These are phyloP conservation scores for Globisporangium orthogonon DNA, from an alignment of 352 stramenopile genomes.

Conservation along the genomic window DNA sequence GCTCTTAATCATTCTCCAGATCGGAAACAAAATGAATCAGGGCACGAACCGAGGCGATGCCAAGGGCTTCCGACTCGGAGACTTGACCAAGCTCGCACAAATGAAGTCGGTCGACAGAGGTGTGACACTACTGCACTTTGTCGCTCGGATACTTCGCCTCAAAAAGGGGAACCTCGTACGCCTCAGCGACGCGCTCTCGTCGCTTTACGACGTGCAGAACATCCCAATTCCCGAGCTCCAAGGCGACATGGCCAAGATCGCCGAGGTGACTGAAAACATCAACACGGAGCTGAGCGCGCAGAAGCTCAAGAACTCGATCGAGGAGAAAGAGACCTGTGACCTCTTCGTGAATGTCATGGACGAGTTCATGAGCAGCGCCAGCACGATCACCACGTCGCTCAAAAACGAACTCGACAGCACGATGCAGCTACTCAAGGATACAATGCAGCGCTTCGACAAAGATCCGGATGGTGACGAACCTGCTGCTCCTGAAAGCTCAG, in stretches of 20 bases:
- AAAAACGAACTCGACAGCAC: slow-evolving; percentile 46
- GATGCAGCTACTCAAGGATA: slow-evolving; percentile 40
- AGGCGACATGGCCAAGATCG: slow-evolving; percentile 58
- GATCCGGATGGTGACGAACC: slow-evolving; percentile 24
- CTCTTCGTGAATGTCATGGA: slow-evolving; percentile 62
- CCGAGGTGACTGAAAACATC: slow-evolving; percentile 53
- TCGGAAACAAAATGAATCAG: slow-evolving; percentile 87
- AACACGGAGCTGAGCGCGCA: slow-evolving; percentile 58
- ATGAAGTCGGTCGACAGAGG: slow-evolving; percentile 59
- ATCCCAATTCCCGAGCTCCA: slow-evolving; percentile 72
- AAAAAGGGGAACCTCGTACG: slow-evolving; percentile 64
- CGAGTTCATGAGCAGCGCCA: slow-evolving; percentile 45
- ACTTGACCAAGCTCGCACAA: slow-evolving; percentile 65
- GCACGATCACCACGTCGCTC: slow-evolving; percentile 18
- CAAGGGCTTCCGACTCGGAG: slow-evolving; percentile 62
- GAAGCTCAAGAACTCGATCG: slow-evolving; percentile 70
- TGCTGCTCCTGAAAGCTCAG: slow-evolving; percentile 1
- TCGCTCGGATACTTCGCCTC: slow-evolving; percentile 56
- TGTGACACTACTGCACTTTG: slow-evolving; percentile 66
- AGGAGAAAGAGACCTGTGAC: slow-evolving; percentile 55
- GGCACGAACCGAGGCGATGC: slow-evolving; percentile 55
- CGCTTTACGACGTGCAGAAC: slow-evolving; percentile 71
- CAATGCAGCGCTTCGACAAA: slow-evolving; percentile 59
- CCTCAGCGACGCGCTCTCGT: slow-evolving; percentile 52
- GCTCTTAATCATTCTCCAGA: slow-evolving; percentile 61